Conservation (phyloP, 75 land plant species). For the Selaginella tamariscina region DNA sequence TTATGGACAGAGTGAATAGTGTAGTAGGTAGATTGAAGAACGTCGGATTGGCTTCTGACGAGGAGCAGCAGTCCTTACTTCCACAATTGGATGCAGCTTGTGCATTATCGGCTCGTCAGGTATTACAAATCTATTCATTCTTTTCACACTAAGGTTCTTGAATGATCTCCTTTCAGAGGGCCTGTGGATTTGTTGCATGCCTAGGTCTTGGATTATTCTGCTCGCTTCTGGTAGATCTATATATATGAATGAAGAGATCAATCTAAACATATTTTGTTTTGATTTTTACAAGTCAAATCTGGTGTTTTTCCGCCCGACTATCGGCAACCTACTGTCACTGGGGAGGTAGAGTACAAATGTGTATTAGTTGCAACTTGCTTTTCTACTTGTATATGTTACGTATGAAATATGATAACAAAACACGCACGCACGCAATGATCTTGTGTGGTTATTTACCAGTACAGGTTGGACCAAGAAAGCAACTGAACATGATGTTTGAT, state of each 20-base stretch:
- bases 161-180: not conserved
- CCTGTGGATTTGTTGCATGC: not conserved
- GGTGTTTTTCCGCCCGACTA: slow-evolving; percentile 7
- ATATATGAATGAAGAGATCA: not conserved
- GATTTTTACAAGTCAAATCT: slow-evolving; percentile 13
- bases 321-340: not conserved
- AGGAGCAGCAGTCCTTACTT: not conserved
- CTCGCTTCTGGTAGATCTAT: not conserved
- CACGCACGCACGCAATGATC: no score
- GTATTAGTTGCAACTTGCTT: no score
- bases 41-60: not conserved
- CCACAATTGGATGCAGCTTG: not conserved
- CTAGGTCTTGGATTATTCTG: not conserved
- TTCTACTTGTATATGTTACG: not conserved
- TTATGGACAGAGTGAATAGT: not conserved
- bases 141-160: not conserved
- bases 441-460: slow-evolving; percentile 1
- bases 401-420: not conserved
- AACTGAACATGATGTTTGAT: slow-evolving; percentile 12
- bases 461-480: slow-evolving; percentile 12
- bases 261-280: not conserved
- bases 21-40: not conserved
- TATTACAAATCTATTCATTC: not conserved
- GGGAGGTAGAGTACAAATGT: no score
- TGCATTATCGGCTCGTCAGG: no score